These are phyloP conservation scores for Euclidium syriacum DNA, from an alignment of 345 rosid genomes.

Conservation along the genomic window DNA sequence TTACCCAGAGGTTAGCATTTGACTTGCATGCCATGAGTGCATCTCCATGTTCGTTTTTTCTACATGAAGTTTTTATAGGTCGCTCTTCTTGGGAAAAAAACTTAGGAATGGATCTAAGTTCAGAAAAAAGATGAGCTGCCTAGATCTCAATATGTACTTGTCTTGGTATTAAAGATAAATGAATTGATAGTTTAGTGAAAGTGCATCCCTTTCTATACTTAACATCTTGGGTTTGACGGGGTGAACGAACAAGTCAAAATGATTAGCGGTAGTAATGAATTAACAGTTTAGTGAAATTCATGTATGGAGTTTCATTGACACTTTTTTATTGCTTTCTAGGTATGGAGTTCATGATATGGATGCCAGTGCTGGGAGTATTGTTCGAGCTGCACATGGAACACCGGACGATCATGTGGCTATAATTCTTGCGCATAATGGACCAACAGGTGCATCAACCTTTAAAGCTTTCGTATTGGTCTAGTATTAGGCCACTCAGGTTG, in stretches of 20 bases:
- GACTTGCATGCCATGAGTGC: neutral
- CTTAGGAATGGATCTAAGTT: neutral
- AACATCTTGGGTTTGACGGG: neutral
- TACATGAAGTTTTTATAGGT: neutral
- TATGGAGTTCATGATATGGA: constrained; percentile 71
- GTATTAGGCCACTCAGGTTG: neutral
- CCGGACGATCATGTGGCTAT: constrained; percentile 72
- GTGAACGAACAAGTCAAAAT: neutral
- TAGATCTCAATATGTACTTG: neutral
- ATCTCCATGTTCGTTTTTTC: neutral
- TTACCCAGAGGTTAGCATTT: constrained; percentile 48
- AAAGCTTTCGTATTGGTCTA: constrained; percentile 12
- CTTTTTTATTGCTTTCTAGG: constrained; percentile 33
- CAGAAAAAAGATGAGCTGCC: neutral
- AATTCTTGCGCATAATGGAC: constrained; percentile 86
- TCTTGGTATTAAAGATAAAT: neutral
- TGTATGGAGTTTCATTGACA: too few species aligned
- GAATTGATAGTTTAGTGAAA: neutral
- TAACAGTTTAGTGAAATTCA: too few species aligned
- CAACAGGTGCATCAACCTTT: constrained; percentile 45
- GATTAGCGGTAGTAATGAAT: neutral
- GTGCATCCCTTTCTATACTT: neutral
- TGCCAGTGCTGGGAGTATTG: constrained; percentile 58
- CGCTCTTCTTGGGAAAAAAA: neutral
- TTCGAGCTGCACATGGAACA: constrained; percentile 47